These are phyloP conservation scores for Trichoderma aggressivum DNA, from an alignment of 2,329 filamentous ascomycete genomes.

Conservation along the genomic window DNA sequence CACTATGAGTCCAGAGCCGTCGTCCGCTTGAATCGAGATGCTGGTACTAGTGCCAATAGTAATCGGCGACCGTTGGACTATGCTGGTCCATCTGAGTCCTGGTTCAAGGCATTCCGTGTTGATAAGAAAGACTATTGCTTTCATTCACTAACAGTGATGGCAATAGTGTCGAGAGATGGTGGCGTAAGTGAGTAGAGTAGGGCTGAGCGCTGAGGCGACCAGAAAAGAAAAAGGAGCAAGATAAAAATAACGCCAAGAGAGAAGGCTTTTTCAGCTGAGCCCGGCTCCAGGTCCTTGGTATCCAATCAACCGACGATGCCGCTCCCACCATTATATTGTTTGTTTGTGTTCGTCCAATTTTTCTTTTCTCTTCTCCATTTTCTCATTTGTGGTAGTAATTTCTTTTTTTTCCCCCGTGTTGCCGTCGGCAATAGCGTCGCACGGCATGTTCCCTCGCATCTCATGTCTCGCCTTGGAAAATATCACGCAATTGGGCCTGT, in stretches of 20 bases:
- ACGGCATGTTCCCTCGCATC: background rate
- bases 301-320: slow-evolving; percentile 5
- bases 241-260: background rate
- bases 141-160: background rate
- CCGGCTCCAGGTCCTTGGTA: slow-evolving; percentile 4
- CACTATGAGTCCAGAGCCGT: background rate
- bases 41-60: background rate
- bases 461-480: background rate
- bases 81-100: background rate
- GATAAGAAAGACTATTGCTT: background rate
- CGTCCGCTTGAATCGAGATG: background rate
- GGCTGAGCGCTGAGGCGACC: slow-evolving; percentile 3
- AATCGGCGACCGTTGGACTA: background rate
- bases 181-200: background rate
- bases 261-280: slow-evolving; percentile 8
- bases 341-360: background rate
- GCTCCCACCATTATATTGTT: background rate
- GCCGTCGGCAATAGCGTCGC: background rate
- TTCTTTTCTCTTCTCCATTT: background rate
- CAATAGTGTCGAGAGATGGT: background rate
- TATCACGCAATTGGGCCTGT: background rate
- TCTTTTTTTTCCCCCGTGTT: background rate
- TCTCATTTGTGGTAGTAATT: background rate
- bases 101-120: background rate
- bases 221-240: background rate